Percentiles rank a stretch among this genome's conserved stretches.
Evolutionary conservation across 2,329 filamentous ascomycete genomes (phyloP).

Genomic region (Plenodomus lindquistii): DNA sequence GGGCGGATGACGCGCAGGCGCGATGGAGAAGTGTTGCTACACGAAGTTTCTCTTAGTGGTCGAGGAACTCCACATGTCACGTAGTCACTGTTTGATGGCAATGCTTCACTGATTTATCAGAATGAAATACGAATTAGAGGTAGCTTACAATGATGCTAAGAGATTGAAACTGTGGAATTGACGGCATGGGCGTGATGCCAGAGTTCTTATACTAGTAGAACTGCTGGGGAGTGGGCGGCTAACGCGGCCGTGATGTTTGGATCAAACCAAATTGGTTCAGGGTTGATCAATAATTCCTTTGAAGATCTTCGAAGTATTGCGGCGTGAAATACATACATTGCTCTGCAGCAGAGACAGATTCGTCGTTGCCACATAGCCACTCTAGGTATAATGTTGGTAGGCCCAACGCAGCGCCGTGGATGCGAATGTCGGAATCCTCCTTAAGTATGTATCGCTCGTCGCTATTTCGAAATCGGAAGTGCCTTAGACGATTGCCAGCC

Average conservation of each 20-base stretch:
- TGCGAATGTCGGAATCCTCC: slow-evolving; percentile 11
- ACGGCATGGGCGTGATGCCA: no score
- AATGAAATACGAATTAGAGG: neutral
- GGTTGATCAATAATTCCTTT: neutral
- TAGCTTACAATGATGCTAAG: neutral
- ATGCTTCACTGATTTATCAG: no score
- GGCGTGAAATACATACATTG: slow-evolving; percentile 18
- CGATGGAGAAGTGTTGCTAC: no score
- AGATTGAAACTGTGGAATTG: neutral
- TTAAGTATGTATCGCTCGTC: slow-evolving; percentile 22
- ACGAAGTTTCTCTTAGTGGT: no score
- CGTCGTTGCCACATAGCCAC: slow-evolving; percentile 27
- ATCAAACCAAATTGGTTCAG: no score
- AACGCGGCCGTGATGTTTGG: no score
- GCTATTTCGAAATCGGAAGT: slow-evolving; percentile 16
- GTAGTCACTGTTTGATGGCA: no score
- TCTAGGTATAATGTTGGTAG: slow-evolving; percentile 19
- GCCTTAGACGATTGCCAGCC: slow-evolving; percentile 1
- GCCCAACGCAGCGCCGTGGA: slow-evolving; percentile 11
- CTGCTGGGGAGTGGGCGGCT: no score
- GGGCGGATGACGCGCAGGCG: no score
- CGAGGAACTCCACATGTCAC: no score
- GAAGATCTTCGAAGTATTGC: slow-evolving; percentile 15
- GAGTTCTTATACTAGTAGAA: no score
- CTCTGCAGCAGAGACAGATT: slow-evolving; percentile 11